Evolutionary conservation across 2,329 filamentous ascomycete genomes (phyloP).

Genomic region (Emmonsia crescens): DNA sequence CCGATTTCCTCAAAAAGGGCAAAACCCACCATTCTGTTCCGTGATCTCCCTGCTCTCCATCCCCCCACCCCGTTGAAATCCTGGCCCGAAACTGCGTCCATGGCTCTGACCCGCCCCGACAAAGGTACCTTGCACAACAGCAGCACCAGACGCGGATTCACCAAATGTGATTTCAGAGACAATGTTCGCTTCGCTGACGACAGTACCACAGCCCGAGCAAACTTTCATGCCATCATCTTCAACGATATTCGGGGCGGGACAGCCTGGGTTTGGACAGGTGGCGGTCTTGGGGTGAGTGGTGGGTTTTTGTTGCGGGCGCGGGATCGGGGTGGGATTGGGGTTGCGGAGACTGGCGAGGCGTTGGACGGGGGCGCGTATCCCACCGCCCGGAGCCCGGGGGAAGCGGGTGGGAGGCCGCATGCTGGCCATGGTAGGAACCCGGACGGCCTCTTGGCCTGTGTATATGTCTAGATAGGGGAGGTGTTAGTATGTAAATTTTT

Average conservation of each 20-base stretch:
- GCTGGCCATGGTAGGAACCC: conserved; percentile 7
- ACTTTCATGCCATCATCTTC: conserved; percentile 42
- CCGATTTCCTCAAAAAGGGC: not conserved
- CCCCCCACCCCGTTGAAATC: conserved; percentile 37
- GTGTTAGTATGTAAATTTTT: not conserved
- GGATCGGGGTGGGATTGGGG: conserved; percentile 28
- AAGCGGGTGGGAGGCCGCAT: conserved; percentile 11
- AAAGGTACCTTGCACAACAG: conserved; percentile 81
- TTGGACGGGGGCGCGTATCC: conserved; percentile 25
- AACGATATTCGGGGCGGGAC: conserved; percentile 36
- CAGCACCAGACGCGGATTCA: conserved; percentile 73
- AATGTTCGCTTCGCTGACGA: conserved; percentile 78
- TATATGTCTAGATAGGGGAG: not conserved
- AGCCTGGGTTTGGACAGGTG: conserved; percentile 36
- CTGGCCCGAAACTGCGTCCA: conserved; percentile 48
- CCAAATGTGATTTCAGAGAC: conserved; percentile 87
- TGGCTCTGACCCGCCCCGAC: conserved; percentile 78
- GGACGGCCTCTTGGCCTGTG: not conserved
- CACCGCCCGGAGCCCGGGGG: conserved; percentile 20
- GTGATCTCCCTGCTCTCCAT: conserved; percentile 41
- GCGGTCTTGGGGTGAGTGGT: conserved; percentile 22
- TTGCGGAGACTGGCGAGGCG: conserved; percentile 32
- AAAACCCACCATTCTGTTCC: conserved; percentile 30
- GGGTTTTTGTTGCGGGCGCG: conserved; percentile 21
- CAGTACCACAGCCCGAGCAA: conserved; percentile 74